phyloP scores from a whole-genome alignment of 2,329 filamentous ascomycete species.

The Aspergillus caelatus region DNA sequence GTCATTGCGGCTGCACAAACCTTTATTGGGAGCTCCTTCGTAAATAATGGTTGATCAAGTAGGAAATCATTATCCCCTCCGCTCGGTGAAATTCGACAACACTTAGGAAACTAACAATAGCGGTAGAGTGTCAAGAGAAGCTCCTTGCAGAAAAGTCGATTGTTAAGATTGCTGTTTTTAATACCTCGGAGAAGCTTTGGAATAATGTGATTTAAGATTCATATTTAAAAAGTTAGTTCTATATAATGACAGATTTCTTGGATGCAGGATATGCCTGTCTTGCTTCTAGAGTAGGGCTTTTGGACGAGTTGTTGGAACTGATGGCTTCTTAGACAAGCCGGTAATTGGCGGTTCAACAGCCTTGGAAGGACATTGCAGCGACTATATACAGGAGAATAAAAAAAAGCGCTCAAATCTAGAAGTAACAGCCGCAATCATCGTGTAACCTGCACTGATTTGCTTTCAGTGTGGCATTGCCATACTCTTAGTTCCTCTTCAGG shows the following conservation, averaged over 20 bases:
- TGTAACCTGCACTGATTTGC: neutral
- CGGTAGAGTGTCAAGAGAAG: conserved; percentile 59
- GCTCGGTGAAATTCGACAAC: conserved; percentile 49
- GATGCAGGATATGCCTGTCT: too few species aligned
- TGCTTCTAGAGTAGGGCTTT: too few species aligned
- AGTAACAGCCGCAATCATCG: too few species aligned
- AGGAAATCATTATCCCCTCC: too few species aligned
- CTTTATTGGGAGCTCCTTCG: neutral
- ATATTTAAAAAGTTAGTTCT: neutral
- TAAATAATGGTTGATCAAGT: neutral
- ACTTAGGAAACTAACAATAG: conserved; percentile 60
- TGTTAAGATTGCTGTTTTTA: conserved; percentile 64
- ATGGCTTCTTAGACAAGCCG: too few species aligned
- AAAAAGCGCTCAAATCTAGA: neutral
- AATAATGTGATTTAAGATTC: neutral
- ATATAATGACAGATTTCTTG: neutral
- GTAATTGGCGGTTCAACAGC: too few species aligned
- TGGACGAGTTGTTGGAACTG: too few species aligned
- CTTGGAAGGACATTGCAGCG: too few species aligned
- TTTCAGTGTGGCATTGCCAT: neutral
- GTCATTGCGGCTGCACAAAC: neutral
- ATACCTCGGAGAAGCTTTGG: conserved; percentile 27
- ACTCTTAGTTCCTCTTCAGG: conserved; percentile 17
- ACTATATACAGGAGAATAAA: neutral
- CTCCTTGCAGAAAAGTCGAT: conserved; percentile 58